A percentile compares a stretch with the other conserved stretches of the same genome.
These are phyloP conservation scores for Penicillium sp. DNA, from an alignment of 2,329 filamentous ascomycete species.

Conservation along the genomic window DNA sequence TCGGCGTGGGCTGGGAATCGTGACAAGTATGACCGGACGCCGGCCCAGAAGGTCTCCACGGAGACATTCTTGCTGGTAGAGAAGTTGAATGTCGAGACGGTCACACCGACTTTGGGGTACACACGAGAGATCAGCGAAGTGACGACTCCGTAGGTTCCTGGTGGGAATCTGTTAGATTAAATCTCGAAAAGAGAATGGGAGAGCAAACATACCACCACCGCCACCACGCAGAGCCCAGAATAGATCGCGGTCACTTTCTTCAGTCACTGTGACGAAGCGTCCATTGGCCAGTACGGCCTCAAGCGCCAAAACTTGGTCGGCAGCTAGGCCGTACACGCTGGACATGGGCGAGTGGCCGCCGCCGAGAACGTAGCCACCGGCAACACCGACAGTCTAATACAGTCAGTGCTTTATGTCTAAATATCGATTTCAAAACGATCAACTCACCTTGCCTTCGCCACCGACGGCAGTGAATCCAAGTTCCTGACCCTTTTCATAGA, in stretches of 20 bases:
- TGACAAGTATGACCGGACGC: conserved; percentile 29
- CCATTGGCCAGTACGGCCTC: conserved; percentile 30
- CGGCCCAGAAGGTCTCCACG: conserved; percentile 31
- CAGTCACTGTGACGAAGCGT: conserved; percentile 29
- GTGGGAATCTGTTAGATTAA: not conserved
- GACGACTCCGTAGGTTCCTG: conserved; percentile 35
- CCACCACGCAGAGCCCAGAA: conserved; percentile 59
- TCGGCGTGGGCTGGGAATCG: conserved; percentile 29
- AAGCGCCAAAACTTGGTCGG: conserved; percentile 30
- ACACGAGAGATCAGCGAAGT: conserved; percentile 31
- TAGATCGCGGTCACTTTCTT: conserved; percentile 53
- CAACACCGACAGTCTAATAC: conserved; percentile 54
- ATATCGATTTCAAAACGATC: not conserved
- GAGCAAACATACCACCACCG: not conserved
- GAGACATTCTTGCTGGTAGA: conserved; percentile 24
- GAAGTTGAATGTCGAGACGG: conserved; percentile 32
- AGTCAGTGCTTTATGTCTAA: not conserved
- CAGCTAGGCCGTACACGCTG: conserved; percentile 54
- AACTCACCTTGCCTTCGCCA: conserved; percentile 15
- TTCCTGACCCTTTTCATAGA: conserved; percentile 19
- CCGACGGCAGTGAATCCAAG: conserved; percentile 42
- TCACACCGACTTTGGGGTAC: conserved; percentile 29
- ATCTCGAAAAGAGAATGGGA: not conserved
- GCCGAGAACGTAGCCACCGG: conserved; percentile 61
- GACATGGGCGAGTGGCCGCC: conserved; percentile 59